Evolutionary conservation across 208 protist species (phyloP).

Genomic region (Leishmania tropica): DNA sequence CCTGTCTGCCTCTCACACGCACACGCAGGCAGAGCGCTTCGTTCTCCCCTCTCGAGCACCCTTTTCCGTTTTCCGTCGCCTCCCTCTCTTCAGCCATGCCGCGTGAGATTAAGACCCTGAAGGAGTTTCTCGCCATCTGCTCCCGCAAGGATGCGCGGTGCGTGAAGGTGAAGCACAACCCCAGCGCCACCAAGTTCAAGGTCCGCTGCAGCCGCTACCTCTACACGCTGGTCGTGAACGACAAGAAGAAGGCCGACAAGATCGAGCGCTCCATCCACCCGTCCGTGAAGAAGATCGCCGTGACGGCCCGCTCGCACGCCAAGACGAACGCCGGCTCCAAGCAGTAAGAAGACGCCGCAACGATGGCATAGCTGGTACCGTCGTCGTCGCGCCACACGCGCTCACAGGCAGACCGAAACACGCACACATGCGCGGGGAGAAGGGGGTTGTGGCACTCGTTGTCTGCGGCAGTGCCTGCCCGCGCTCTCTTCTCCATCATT

Average conservation of each 20-base stretch:
- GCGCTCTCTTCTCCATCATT: background rate
- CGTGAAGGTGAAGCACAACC: constrained; percentile 94
- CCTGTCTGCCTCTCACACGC: background rate
- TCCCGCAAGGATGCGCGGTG: constrained; percentile 91
- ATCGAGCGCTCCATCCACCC: constrained; percentile 92
- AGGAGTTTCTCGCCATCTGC: constrained; percentile 94
- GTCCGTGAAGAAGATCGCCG: constrained; percentile 88
- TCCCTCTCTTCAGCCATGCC: constrained; percentile 49
- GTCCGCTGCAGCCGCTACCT: constrained; percentile 93
- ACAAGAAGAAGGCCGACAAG: constrained; percentile 93
- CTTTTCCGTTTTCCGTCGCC: background rate
- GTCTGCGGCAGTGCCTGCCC: background rate
- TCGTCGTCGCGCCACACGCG: background rate
- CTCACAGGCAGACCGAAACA: background rate
- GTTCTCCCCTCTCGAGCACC: background rate
- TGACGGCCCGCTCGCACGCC: constrained; percentile 83
- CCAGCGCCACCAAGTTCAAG: constrained; percentile 92
- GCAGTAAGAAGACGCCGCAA: constrained; percentile 29
- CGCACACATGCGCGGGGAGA: background rate
- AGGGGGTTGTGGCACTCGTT: background rate
- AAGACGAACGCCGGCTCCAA: constrained; percentile 83
- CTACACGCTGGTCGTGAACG: constrained; percentile 91
- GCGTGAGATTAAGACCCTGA: constrained; percentile 92
- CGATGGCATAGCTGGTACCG: background rate
- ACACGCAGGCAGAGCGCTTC: background rate